Percentiles rank a stretch among this genome's conserved stretches.
These are phyloP conservation scores for Chrysanthemum makinoi DNA, from an alignment of 129 eudicot species.

Conservation along the genomic window DNA sequence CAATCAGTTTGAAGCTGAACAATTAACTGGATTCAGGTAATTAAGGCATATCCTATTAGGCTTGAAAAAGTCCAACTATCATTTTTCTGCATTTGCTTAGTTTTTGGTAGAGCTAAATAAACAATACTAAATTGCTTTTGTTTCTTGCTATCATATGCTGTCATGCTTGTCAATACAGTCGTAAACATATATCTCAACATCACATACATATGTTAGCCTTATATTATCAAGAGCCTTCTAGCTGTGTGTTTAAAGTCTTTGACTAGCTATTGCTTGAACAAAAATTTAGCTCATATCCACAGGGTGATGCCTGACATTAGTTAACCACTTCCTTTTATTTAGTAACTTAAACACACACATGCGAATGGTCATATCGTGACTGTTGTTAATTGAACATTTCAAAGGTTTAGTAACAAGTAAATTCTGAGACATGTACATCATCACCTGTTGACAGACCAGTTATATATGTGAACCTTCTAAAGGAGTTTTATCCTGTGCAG, in stretches of 20 bases:
- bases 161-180: slow-evolving; percentile 3
- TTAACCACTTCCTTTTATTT: slow-evolving; percentile 1
- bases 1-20: slow-evolving; percentile 97
- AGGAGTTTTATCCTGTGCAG: slow-evolving; percentile 37
- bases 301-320: too few species aligned
- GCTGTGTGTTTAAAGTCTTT: background rate
- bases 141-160: background rate
- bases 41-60: slow-evolving; percentile 25
- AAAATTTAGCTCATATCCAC: too few species aligned
- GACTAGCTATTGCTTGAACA: background rate
- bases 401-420: background rate
- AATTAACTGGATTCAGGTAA: slow-evolving; percentile 77
- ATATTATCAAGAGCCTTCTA: background rate
- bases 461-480: slow-evolving; percentile 13
- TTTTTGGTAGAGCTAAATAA: background rate
- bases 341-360: slow-evolving; percentile 14
- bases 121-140: background rate
- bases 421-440: background rate
- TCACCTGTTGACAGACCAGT: background rate
- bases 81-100: slow-evolving; percentile 2
- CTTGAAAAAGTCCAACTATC: slow-evolving; percentile 12
- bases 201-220: background rate
- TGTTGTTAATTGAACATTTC: background rate
- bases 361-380: slow-evolving; percentile 4
- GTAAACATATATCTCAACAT: background rate